Base-by-base conservation (phyloP, 2,329 filamentous ascomycete genomes). In the Paecilomyces niveus region DNA sequence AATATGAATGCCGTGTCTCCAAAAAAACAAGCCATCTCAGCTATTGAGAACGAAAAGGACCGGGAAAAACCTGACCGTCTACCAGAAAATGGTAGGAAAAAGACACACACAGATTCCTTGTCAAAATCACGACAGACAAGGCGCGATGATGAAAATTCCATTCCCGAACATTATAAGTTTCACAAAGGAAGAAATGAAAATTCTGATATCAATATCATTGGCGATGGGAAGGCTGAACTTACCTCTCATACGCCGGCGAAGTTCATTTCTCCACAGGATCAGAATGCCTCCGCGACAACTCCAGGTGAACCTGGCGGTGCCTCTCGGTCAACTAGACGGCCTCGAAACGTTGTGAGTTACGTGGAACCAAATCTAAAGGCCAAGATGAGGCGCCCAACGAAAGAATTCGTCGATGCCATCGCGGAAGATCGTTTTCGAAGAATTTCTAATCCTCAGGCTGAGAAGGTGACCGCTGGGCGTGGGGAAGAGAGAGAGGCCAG, bases 371-470 rank as follows among this genome's bases (percentile, higher is more conserved):
- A 89, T 67, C 78, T 94, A 50, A 83, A 88, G 61, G 88, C 87
- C 68, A 94, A 94, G 76, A 92, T 94, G 89, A 83, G 90, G 59
- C 83, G 90, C 59, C 89, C 90, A 22, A 89, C 87, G 1, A 90
- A 90, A 68, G 85, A 90, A 63, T 74, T 92, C 9, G 83, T 88
- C 35, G 89, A 92, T 70, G 89, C 89, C 1, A 89, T 93, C 13
- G 75, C 82, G 10, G 85, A 83, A n/a, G 83, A 69, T 56, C 64
- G 67, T 54, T 63, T 68, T 58, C 66, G 73, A 76, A 78, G 65
- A 78, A 79, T 35, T 57, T 83, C 61, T 72, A 82, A 67, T 67
- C 81, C 71, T 53, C 65, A 65, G 32, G 51, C 75, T 76, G 63
- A 76, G 74, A 65, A 77, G 76, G 72, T 80, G 71, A 54, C 71